These are phyloP conservation scores for Wickerhamomyces sydowiorum DNA, from an alignment of 805 yeast genomes.

Conservation along the genomic window DNA sequence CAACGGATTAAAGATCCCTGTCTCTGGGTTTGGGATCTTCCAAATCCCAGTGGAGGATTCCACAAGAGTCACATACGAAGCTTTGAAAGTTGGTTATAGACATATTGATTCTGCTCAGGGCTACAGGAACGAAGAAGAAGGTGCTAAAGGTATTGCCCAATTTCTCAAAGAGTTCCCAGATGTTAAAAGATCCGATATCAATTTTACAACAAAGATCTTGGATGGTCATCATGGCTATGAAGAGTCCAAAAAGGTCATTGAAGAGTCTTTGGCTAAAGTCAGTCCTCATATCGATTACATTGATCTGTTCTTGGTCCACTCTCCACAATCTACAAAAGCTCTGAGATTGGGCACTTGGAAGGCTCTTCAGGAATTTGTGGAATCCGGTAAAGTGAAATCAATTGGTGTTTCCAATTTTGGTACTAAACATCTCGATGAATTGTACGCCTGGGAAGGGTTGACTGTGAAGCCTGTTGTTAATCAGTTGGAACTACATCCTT, in stretches of 20 bases:
- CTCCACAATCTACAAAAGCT: constrained; percentile 44
- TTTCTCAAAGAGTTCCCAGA: constrained; percentile 41
- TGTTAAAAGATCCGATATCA: constrained; percentile 57
- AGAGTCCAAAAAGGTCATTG: constrained; percentile 45
- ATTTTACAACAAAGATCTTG: constrained; percentile 66
- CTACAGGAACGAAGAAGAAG: constrained; percentile 62
- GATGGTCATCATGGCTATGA: constrained; percentile 23
- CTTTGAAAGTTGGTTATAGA: constrained; percentile 60
- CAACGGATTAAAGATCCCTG: constrained; percentile 57
- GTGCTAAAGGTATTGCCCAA: constrained; percentile 54
- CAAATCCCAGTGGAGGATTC: constrained; percentile 41
- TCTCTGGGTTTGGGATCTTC: constrained; percentile 66
- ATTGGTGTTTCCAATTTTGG: constrained; percentile 77
- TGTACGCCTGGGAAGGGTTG: constrained; percentile 48
- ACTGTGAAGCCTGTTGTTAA: constrained; percentile 59
- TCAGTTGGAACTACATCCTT: constrained; percentile 54
- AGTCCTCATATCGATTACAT: constrained; percentile 52
- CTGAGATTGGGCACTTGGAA: constrained; percentile 56
- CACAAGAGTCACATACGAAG: constrained; percentile 38
- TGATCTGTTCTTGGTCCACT: constrained; percentile 60
- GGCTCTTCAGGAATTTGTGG: constrained; percentile 68
- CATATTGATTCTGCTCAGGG: constrained; percentile 71
- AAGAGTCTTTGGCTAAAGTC: constrained; percentile 41
- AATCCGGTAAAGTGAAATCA: constrained; percentile 47
- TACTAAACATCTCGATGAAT: constrained; percentile 46